phyloP scores from a whole-genome alignment of 2,329 filamentous ascomycete species.

The Venturia nashicola region DNA sequence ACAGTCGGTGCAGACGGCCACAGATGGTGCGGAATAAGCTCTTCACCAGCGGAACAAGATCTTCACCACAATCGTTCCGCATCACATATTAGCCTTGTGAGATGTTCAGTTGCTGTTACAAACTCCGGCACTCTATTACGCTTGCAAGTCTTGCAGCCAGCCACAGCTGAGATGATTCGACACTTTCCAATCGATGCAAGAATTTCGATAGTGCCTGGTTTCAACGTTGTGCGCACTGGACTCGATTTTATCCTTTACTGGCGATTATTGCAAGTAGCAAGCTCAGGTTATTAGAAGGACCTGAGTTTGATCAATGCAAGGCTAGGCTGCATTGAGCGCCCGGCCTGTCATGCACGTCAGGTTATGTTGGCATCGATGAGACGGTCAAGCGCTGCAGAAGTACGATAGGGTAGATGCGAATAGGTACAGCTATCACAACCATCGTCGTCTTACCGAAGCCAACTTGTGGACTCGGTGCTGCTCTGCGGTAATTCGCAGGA shows the following conservation, averaged over 20 bases:
- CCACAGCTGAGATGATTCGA: neutral
- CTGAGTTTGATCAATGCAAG: neutral
- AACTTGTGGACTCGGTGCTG: neutral
- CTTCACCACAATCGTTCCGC: neutral
- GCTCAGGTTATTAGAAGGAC: neutral
- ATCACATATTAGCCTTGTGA: neutral
- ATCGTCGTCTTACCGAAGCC: neutral
- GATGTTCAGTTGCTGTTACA: neutral
- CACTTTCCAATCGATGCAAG: neutral
- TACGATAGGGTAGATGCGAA: neutral
- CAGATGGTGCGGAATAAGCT: neutral
- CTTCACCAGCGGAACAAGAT: neutral
- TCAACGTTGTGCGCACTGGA: neutral
- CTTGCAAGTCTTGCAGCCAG: neutral
- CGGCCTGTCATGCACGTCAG: constrained; percentile 1
- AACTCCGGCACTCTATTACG: neutral
- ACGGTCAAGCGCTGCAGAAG: neutral
- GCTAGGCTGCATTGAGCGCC: neutral
- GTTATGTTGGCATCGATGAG: neutral
- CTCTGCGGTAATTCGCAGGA: constrained; percentile 1
- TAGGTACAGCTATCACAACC: neutral
- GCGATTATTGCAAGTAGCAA: neutral
- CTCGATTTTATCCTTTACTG: neutral
- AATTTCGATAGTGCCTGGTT: neutral
- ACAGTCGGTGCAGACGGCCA: neutral